Conservation (phyloP, 768 basidiomycete species). For the Jaapia argillacea region DNA sequence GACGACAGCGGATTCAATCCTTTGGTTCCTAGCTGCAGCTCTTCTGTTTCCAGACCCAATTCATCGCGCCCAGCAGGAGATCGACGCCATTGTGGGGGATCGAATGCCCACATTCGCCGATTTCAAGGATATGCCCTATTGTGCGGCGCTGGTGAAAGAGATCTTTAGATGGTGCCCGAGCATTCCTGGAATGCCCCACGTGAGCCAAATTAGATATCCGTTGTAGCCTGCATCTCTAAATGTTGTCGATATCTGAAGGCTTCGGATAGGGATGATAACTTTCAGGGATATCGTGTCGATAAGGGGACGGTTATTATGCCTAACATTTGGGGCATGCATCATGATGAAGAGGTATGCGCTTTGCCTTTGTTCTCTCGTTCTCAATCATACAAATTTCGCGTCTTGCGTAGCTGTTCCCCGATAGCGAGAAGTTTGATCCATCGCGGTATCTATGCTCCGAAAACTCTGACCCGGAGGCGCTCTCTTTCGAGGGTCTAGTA, state of each 20-base stretch:
- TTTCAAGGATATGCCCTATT: not conserved
- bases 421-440: no score
- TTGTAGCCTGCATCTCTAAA: no score
- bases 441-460: no score
- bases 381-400: not conserved
- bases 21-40: constrained; percentile 11
- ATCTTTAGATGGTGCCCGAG: not conserved
- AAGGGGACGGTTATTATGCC: not conserved
- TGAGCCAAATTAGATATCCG: no score
- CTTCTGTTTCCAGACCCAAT: constrained; percentile 15
- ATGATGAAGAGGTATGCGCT: not conserved
- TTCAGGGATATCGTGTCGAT: not conserved
- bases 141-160: not conserved
- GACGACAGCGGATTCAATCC: constrained; percentile 11
- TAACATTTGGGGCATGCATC: not conserved
- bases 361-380: not conserved
- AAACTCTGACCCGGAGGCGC: no score
- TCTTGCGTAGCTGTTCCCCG: no score
- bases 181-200: no score
- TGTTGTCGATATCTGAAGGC: no score
- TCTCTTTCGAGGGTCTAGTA: not conserved
- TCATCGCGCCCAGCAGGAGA: constrained; percentile 17
- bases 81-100: constrained; percentile 10
- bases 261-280: not conserved
- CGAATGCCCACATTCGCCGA: not conserved